A percentile compares a stretch with the other conserved stretches of the same genome.
These are phyloP conservation scores for Myriosclerotinia curreyana DNA, from an alignment of 2,329 filamentous ascomycete species.

Conservation along the genomic window DNA sequence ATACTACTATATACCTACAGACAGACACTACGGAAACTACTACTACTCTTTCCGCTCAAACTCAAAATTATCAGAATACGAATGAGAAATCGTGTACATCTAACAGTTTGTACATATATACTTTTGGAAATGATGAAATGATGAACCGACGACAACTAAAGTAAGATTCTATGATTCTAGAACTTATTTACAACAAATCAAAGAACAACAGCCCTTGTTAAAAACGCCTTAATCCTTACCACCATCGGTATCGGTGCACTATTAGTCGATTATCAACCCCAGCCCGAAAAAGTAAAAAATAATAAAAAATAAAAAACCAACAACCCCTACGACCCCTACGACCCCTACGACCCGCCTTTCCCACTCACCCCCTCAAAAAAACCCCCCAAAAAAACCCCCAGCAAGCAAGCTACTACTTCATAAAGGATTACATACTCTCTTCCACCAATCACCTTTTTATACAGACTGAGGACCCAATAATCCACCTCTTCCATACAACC, in stretches of 20 bases:
- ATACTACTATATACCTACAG: too few species aligned
- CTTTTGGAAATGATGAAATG: too few species aligned
- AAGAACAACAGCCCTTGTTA: neutral
- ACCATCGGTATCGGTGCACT: neutral
- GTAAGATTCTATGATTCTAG: too few species aligned
- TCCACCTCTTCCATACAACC: neutral
- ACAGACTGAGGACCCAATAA: neutral
- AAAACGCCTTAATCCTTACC: constrained; percentile 4
- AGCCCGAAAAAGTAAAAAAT: neutral
- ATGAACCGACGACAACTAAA: too few species aligned
- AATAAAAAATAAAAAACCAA: neutral
- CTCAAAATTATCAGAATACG: too few species aligned
- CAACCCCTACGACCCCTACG: neutral
- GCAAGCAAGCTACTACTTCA: too few species aligned
- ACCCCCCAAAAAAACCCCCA: neutral
- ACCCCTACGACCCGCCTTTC: neutral
- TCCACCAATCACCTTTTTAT: neutral
- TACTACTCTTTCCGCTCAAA: too few species aligned
- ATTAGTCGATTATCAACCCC: neutral
- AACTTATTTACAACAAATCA: too few species aligned
- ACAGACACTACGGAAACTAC: too few species aligned
- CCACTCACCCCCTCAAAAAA: neutral
- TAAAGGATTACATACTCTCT: neutral
- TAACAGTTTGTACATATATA: too few species aligned
- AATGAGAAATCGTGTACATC: too few species aligned